These are phyloP conservation scores for Podospora appendiculata DNA, from an alignment of 495 filamentous ascomycete genomes.

Conservation along the genomic window DNA sequence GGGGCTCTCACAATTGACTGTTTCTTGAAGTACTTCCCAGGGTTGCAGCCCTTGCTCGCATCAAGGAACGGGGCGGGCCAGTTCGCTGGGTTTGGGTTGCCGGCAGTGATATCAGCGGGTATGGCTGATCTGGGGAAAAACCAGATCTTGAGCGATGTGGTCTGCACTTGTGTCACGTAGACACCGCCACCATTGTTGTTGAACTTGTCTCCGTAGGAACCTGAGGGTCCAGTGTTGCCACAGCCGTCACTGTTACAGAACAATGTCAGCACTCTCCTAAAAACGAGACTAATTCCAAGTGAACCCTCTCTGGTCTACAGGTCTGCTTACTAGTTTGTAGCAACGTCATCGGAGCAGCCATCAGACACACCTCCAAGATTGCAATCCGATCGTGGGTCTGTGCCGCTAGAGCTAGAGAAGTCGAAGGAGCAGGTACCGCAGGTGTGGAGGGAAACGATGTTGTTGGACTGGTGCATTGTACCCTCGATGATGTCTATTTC, in stretches of 20 bases:
- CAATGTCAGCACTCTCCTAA: background rate
- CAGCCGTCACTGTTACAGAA: conserved; percentile 20
- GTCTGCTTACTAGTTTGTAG: conserved; percentile 3
- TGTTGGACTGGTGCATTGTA: conserved; percentile 40
- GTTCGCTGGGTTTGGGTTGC: conserved; percentile 48
- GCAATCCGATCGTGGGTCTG: conserved; percentile 37
- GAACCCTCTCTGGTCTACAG: background rate
- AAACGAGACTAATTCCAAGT: background rate
- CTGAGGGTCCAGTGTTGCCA: conserved; percentile 26
- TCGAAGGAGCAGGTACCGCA: conserved; percentile 45
- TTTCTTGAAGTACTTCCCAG: conserved; percentile 54
- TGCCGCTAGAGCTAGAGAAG: conserved; percentile 19
- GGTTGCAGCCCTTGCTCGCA: conserved; percentile 53
- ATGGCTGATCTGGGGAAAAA: conserved; percentile 55
- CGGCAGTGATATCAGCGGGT: conserved; percentile 52
- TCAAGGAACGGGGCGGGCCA: conserved; percentile 59
- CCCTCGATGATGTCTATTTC: conserved; percentile 84
- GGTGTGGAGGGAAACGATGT: conserved; percentile 64
- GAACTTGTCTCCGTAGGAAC: conserved; percentile 57
- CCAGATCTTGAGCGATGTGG: conserved; percentile 57
- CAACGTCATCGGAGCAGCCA: conserved; percentile 1
- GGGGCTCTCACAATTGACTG: conserved; percentile 52
- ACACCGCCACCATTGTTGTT: conserved; percentile 63
- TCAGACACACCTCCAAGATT: conserved; percentile 12
- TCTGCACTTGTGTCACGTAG: conserved; percentile 66